Conservation (phyloP, 805 yeast species). For the Blastobotrys americana region DNA sequence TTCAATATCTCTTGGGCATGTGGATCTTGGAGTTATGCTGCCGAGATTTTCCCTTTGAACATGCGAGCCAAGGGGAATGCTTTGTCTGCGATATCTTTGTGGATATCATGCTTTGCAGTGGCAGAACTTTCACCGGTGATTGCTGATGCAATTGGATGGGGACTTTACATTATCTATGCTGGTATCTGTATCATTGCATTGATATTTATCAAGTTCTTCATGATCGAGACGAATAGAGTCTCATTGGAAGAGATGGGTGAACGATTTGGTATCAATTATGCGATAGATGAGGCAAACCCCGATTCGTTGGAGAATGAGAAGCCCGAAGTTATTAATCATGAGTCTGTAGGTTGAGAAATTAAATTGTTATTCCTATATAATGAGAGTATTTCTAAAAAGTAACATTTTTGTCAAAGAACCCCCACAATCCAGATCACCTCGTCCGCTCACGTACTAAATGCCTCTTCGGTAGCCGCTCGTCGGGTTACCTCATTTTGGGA, state of each 20-base stretch:
- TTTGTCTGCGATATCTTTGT: slow-evolving; percentile 46
- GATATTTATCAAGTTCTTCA: slow-evolving; percentile 7
- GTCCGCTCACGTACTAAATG: too few relatives aligned
- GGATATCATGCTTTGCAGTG: slow-evolving; percentile 55
- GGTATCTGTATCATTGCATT: slow-evolving; percentile 12
- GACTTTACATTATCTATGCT: slow-evolving; percentile 12
- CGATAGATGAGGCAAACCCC: too few relatives aligned
- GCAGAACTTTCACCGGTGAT: slow-evolving; percentile 55
- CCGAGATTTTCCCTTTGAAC: slow-evolving; percentile 54
- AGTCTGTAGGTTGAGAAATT: too few relatives aligned
- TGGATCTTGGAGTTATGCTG: slow-evolving; percentile 35
- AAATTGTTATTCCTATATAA: too few relatives aligned
- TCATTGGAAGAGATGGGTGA: slow-evolving; percentile 12
- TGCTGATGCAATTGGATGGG: slow-evolving; percentile 13
- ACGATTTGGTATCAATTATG: slow-evolving; percentile 6
- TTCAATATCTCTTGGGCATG: slow-evolving; percentile 11
- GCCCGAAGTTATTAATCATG: neutral
- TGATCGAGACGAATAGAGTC: slow-evolving; percentile 12
- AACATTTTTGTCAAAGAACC: too few relatives aligned
- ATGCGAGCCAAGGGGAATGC: slow-evolving; percentile 54
- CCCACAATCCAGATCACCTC: too few relatives aligned
- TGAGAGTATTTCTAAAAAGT: too few relatives aligned
- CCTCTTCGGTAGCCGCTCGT: too few relatives aligned
- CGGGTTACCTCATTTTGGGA: too few relatives aligned
- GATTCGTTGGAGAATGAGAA: neutral